Evolutionary conservation across 805 yeast species (phyloP), one percentile per base, ranked within the genome.

Genomic region (Ogataea methanolica): DNA sequence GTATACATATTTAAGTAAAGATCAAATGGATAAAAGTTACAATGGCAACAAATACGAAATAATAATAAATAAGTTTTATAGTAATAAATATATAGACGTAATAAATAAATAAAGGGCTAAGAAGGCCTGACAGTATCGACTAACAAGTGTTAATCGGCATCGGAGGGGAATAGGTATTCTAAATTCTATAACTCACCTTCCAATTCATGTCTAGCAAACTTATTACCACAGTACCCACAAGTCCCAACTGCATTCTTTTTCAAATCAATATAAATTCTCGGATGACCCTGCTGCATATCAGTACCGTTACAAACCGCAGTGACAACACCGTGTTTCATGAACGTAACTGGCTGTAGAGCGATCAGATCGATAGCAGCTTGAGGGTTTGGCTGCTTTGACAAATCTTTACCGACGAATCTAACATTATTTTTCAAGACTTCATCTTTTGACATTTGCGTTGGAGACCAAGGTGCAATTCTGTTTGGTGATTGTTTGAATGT

Each of bases 261-360:
- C 61, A 88, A 75, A 66, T 87, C 87, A 67, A 88, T 87, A 65
- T 69, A 88, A 21, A 88, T 80, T 65, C 83, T 85, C 39, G 96
- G 96, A 65, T 88, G 96, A 17, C 96, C 96, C 58, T 81, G 86
- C 59, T 79, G 80, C 11, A 85, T 86, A 57, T 74, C 81, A 55
- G 85, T 83, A 36, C 96, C 96, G 58, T 85, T 88, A 65, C 96
- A 88, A 16, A 84, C 92, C 1, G 96, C 96, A 44, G 81, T 66
- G 14, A 33, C 15, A 58, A 80, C 75, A 31, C 53, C 50, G 52
- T 74, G 76, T 36, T 68, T 59, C 50, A 88, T 70, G 60, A 76
- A 85, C 56, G 79, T 71, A 38, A 88, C 70, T 2, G 96, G 96
- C 60, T 82, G 81, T 61, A 83, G 70, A 33, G 85, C 83, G 57